Percentiles rank a stretch among this genome's conserved stretches.
phyloP scores from a whole-genome alignment of 2,329 filamentous ascomycete species.

The Penicillium italicum region DNA sequence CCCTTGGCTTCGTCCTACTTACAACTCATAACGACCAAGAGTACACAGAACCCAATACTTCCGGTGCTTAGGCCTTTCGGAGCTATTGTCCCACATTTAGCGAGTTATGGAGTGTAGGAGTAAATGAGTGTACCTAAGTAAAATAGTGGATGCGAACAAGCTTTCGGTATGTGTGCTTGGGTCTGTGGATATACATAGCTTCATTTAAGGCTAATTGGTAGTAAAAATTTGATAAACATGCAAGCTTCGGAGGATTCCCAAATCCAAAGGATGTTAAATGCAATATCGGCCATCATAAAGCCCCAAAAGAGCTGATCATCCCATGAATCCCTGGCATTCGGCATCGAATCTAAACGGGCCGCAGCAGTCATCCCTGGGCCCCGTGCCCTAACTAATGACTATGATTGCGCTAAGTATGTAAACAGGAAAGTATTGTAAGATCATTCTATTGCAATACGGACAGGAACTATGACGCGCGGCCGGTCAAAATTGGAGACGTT shows the following conservation, averaged over 20 bases:
- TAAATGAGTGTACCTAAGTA: not conserved
- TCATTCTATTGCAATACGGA: conserved; percentile 10
- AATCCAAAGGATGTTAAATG: no score
- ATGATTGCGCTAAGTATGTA: not conserved
- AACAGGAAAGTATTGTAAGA: not conserved
- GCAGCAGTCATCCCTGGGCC: conserved; percentile 13
- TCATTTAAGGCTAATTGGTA: not conserved
- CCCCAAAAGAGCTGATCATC: not conserved
- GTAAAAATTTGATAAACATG: not conserved
- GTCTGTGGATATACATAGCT: not conserved
- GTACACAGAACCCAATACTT: conserved; percentile 5
- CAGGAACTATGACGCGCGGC: conserved; percentile 23
- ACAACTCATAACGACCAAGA: conserved; percentile 2
- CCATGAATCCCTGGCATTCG: not conserved
- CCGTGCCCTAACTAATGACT: conserved; percentile 2
- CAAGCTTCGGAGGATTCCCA: no score
- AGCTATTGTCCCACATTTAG: not conserved
- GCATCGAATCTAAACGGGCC: conserved; percentile 7
- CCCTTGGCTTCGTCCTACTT: conserved; percentile 18
- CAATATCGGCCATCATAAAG: not conserved
- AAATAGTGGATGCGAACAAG: not conserved
- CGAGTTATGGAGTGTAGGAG: not conserved
- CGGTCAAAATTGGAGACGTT: conserved; percentile 10
- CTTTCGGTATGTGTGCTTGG: no score
- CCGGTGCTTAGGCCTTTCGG: conserved; percentile 13